Evolutionary conservation across 2,329 filamentous ascomycete genomes (phyloP).

Genomic region (Botrytis tulipae): DNA sequence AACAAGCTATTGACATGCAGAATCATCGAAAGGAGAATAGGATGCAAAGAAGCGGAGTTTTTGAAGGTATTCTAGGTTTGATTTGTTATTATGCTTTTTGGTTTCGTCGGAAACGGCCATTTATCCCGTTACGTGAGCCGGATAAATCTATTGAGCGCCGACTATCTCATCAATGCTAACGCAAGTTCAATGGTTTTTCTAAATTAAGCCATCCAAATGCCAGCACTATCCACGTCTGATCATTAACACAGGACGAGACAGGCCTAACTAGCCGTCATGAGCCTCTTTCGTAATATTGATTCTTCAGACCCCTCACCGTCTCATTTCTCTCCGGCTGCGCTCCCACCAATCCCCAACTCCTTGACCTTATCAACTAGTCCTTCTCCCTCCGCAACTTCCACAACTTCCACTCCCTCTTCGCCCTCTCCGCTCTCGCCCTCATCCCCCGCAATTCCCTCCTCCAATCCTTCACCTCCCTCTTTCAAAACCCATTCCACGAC

Average conservation of each 20-base stretch:
- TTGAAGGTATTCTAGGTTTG: not conserved
- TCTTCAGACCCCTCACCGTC: too few relatives aligned
- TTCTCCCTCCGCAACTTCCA: conserved; percentile 2
- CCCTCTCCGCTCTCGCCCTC: conserved; percentile 26
- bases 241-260: not conserved
- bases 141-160: not conserved
- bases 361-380: conserved; percentile 4
- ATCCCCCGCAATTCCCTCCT: conserved; percentile 38
- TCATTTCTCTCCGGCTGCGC: not conserved
- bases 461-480: conserved; percentile 41
- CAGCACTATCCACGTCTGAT: too few relatives aligned
- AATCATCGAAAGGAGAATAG: not conserved
- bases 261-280: not conserved
- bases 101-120: not conserved
- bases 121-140: not conserved
- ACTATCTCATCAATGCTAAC: not conserved
- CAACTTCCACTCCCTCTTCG: conserved; percentile 24
- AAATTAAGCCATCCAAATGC: not conserved
- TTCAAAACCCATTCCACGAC: conserved; percentile 56
- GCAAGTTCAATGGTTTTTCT: not conserved
- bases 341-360: not conserved
- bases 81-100: not conserved
- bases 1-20: not conserved
- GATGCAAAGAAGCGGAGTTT: not conserved
- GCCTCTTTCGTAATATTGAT: not conserved